These are phyloP conservation scores for Proliferodiscus dingleyae DNA, from an alignment of 2,329 filamentous ascomycete species.

Conservation along the genomic window DNA sequence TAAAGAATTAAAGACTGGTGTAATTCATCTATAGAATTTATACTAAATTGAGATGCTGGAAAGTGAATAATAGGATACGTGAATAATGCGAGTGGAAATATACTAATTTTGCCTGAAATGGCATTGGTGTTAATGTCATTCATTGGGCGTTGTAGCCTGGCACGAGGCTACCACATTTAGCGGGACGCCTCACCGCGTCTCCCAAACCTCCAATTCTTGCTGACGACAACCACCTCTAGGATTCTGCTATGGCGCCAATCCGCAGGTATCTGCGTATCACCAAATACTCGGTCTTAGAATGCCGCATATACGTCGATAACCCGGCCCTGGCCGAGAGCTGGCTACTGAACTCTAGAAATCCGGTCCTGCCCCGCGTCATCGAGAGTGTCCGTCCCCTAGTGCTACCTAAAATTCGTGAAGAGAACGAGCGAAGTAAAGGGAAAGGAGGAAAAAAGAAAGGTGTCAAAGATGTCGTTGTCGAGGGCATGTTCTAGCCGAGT, in stretches of 20 bases:
- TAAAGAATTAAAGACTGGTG: too few species aligned
- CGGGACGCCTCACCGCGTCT: too few species aligned
- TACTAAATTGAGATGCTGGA: too few species aligned
- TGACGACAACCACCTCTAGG: background rate
- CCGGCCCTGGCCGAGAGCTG: constrained; percentile 78
- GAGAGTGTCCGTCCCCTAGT: constrained; percentile 80
- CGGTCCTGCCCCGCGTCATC: constrained; percentile 77
- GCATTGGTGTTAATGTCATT: too few species aligned
- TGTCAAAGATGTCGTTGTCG: constrained; percentile 81
- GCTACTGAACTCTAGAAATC: constrained; percentile 72
- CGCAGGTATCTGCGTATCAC: constrained; percentile 87
- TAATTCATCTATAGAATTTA: too few species aligned
- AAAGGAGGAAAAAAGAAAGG: constrained; percentile 60
- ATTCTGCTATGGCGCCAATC: constrained; percentile 69
- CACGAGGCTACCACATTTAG: too few species aligned
- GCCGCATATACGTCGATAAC: constrained; percentile 91
- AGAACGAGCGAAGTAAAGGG: constrained; percentile 59
- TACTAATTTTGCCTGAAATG: too few species aligned
- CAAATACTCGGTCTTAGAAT: constrained; percentile 92
- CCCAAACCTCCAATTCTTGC: too few species aligned
- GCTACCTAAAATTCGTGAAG: constrained; percentile 85
- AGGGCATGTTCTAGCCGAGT: constrained; percentile 55
- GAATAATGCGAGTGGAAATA: too few species aligned
- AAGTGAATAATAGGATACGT: too few species aligned
- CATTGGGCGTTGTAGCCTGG: too few species aligned